phyloP scores from a whole-genome alignment of 768 basidiomycete species.

The Neoboletus magnificus region DNA sequence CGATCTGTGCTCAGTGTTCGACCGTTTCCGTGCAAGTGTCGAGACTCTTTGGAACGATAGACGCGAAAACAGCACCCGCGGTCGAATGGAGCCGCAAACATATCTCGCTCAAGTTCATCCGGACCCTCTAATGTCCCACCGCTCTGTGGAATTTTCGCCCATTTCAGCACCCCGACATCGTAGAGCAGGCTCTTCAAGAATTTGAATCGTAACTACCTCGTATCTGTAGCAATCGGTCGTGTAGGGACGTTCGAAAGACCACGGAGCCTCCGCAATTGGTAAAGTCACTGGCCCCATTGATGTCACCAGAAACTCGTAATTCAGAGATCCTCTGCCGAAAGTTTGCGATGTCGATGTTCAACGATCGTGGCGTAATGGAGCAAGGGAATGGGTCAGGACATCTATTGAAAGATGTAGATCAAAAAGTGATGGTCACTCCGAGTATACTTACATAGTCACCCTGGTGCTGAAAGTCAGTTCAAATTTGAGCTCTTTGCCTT shows the following conservation, averaged over 20 bases:
- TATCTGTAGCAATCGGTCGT: background rate
- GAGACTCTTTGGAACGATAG: conserved; percentile 20
- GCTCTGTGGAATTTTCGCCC: conserved; percentile 9
- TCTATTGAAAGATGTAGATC: background rate
- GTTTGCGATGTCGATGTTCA: conserved; percentile 1
- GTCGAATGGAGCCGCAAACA: conserved; percentile 1
- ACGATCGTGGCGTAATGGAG: background rate
- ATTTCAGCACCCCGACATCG: conserved; percentile 12
- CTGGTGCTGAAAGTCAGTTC: background rate
- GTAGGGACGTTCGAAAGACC: background rate
- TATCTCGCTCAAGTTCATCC: background rate
- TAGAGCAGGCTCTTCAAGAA: conserved; percentile 17
- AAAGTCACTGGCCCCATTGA: background rate
- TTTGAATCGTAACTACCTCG: background rate
- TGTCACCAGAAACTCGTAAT: background rate
- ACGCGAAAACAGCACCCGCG: conserved; percentile 2
- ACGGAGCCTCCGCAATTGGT: background rate
- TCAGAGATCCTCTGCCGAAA: background rate
- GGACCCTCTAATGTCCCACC: conserved; percentile 1
- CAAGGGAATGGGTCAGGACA: background rate
- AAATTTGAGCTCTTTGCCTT: background rate
- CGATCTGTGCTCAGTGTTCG: conserved; percentile 8
- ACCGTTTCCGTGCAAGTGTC: conserved; percentile 20
- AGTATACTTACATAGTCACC: background rate
- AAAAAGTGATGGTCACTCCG: background rate